A percentile compares a stretch with the other conserved stretches of the same genome.
phyloP scores from a whole-genome alignment of 768 basidiomycete genomes.

The Guyanaporus albipodus region DNA sequence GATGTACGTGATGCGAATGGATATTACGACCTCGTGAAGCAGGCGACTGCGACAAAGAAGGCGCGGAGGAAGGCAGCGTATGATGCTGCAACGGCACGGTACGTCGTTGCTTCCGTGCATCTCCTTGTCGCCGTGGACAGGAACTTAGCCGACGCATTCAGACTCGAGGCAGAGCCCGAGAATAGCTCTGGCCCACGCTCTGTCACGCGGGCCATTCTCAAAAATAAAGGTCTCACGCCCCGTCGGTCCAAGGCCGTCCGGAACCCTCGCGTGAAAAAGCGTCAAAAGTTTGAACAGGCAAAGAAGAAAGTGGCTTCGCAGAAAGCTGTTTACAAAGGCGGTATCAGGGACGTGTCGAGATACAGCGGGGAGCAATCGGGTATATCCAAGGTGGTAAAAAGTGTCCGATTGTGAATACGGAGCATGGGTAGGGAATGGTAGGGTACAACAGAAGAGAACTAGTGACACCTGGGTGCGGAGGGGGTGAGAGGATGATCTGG shows the following conservation, averaged over 20 bases:
- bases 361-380: slow-evolving; percentile 94
- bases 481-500: slow-evolving; percentile 2
- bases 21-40: slow-evolving; percentile 90
- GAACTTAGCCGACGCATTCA: slow-evolving; percentile 11
- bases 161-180: slow-evolving; percentile 35
- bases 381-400: slow-evolving; percentile 88
- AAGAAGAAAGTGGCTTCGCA: slow-evolving; percentile 89
- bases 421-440: slow-evolving; percentile 1
- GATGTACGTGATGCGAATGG: slow-evolving; percentile 56
- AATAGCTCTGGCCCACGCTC: slow-evolving; percentile 73
- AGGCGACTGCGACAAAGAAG: slow-evolving; percentile 65
- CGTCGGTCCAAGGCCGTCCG: slow-evolving; percentile 84
- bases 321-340: slow-evolving; percentile 91
- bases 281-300: slow-evolving; percentile 89
- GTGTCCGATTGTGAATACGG: slow-evolving; percentile 54
- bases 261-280: slow-evolving; percentile 98
- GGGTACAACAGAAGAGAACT: slow-evolving; percentile 9
- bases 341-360: slow-evolving; percentile 61
- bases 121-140: slow-evolving; percentile 6
- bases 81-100: slow-evolving; percentile 63
- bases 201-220: slow-evolving; percentile 85
- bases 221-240: slow-evolving; percentile 93
- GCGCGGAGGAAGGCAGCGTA: slow-evolving; percentile 79
- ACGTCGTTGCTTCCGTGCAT: slow-evolving; percentile 26
- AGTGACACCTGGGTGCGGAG: slow-evolving; percentile 14